Base-by-base conservation (phyloP, 2,329 filamentous ascomycete species). In the Fusarium kyushuense region DNA sequence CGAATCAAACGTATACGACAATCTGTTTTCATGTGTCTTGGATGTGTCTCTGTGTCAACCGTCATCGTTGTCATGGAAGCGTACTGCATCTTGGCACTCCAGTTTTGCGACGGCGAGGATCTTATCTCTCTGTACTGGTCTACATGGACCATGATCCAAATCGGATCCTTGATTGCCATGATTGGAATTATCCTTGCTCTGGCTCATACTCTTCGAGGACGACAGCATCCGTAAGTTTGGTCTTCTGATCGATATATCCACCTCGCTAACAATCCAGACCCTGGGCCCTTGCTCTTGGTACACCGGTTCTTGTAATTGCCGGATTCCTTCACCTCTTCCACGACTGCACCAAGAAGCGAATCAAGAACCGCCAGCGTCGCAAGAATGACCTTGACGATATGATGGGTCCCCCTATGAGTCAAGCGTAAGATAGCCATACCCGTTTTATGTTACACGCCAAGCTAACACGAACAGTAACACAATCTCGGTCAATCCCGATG, bases 101-200 rank as follows among this genome's bases (percentile, higher is more conserved):
- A 89, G 67, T 89, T 87, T 67, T 89, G 87, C 65, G 84, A 87
- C 36, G 86, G 86, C 12, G 87, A 89, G 69, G 84, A 88, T 67
- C 80, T 89, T 56, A 87, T 88, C 77, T 82, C 83, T 2, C 77
- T 89, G 0, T 88, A 87, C 75, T 89, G 86, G 86, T 84, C 86
- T 0, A 87, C 86, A 3, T 89, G 86, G 85, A 86, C 85, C 23
- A 86, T 87, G 81, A 78, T 87, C 7, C 86, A 89, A 69, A 77
- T 88, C 4, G 87, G 86, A 8, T 84, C 84, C 3, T 77, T 87
- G 62, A 87, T 88, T 35, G 87, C 87, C 59, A 87, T 88, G 71
- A 74, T 84, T 14, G 87, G 87, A 29, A 84, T 89, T 63, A 82
- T 86, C 43, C 77, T 89, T 5, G 82, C 86, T 36, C 76, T 87